Base-by-base conservation (phyloP, 306 rosid species). In the Pyrus pyrifolia region DNA sequence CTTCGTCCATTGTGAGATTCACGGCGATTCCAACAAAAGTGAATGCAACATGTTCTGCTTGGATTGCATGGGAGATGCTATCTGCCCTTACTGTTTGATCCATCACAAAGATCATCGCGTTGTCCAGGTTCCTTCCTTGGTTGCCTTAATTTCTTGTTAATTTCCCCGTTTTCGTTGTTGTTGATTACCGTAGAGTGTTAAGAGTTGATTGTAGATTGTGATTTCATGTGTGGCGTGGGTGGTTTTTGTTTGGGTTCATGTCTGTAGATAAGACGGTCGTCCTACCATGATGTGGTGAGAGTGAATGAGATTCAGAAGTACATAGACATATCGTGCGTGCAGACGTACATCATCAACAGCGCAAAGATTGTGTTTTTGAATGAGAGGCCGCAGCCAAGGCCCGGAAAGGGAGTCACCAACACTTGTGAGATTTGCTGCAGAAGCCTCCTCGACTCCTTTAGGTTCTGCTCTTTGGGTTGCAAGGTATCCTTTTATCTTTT, bases 381-480 rank as follows among this genome's bases (percentile, higher is more conserved):
- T 57, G 89, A 81, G 76, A 74, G 89, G 70, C 87, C 89, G 4
- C 89, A 86, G 65, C 87, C 87, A 3, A 70, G 85, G 61, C 85
- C 86, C 1, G 89, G 87, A 12, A 86, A 86, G 42, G 89, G 89
- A 4, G 86, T 86, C 45, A 79, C 89, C 8, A 78, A 86, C 72
- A 83, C 85, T 51, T 86, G 89, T 59, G 84, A 83, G 80, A 76
- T 83, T 78, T 86, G 87, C 45, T 59, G 85, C 55, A 70, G 89
- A 79, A 81, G 87, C 76, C 76, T 86, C 22, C 80, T 81, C 0
- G 89, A 86, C 46, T 67, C 89, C 23, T 86, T 83, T 81, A 79
- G 86, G 76, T 86, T 83, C 61, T 86, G 89, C 71, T 86, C 89
- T 14, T 73, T 86, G 78, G 89, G 87, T 31, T 86, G 89, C 81